Percentiles rank a stretch among this genome's conserved stretches.
Conservation (phyloP, 1,284 basidiomycete genomes). For the Apiotrichum montevideense region DNA sequence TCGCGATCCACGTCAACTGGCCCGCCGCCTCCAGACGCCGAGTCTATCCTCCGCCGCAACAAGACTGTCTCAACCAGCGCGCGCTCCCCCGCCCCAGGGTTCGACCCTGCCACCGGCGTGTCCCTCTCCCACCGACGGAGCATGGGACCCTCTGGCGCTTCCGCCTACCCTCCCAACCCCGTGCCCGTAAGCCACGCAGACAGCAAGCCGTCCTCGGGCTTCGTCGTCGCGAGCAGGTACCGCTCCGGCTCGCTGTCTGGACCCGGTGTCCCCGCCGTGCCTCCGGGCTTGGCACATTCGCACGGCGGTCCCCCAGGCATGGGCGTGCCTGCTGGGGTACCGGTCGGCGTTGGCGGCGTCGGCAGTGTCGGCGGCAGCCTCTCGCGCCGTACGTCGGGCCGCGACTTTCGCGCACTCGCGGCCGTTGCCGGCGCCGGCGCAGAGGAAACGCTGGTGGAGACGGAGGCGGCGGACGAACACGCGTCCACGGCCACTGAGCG, state of each 20-base stretch:
- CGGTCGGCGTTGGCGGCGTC: neutral
- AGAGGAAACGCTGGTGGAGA: conserved; percentile 24
- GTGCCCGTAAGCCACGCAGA: neutral
- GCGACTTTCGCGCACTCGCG: conserved; percentile 4
- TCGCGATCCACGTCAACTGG: conserved; percentile 7
- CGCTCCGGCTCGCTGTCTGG: conserved; percentile 13
- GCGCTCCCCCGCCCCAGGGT: conserved; percentile 4
- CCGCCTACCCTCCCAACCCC: neutral
- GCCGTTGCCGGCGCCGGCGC: conserved; percentile 5
- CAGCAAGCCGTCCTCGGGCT: conserved; percentile 1
- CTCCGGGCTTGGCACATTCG: neutral
- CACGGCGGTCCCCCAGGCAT: neutral
- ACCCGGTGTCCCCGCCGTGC: neutral
- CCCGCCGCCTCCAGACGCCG: conserved; percentile 33
- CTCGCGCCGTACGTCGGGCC: conserved; percentile 22
- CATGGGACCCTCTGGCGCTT: conserved; percentile 2
- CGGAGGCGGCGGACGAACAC: conserved; percentile 22
- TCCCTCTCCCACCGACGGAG: conserved; percentile 8
- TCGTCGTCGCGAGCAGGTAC: conserved; percentile 7
- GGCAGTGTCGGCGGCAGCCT: neutral
- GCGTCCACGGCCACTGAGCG: conserved; percentile 23
- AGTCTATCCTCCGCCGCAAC: conserved; percentile 27
- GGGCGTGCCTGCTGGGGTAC: neutral
- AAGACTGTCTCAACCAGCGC: conserved; percentile 34
- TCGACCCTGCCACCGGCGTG: neutral